phyloP scores from a whole-genome alignment of 2,329 filamentous ascomycete genomes.

The Stachybotrys chartarum region DNA sequence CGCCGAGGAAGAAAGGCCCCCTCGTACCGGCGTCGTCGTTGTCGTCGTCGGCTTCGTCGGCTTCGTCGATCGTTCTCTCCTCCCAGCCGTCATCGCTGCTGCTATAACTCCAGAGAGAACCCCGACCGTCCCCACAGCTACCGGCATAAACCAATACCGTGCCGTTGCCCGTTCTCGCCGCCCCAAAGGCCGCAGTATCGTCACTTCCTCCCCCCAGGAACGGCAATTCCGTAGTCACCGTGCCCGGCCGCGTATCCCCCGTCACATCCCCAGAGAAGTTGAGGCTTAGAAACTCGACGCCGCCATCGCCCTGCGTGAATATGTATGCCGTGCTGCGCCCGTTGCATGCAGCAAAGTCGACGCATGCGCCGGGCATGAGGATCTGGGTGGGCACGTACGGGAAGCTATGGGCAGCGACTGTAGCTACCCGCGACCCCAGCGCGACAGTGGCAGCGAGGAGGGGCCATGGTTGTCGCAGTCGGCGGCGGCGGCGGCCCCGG shows the following conservation, averaged over 20 bases:
- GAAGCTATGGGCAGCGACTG: slow-evolving; percentile 36
- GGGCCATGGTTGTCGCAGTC: neutral
- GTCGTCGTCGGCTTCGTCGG: slow-evolving; percentile 9
- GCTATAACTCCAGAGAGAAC: slow-evolving; percentile 61
- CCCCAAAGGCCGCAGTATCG: slow-evolving; percentile 53
- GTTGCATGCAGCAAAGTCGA: slow-evolving; percentile 29
- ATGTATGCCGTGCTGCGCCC: slow-evolving; percentile 56
- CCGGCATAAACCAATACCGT: slow-evolving; percentile 69
- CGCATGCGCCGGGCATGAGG: slow-evolving; percentile 43
- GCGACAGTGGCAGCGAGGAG: neutral
- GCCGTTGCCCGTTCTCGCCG: slow-evolving; percentile 60
- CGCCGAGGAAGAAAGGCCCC: slow-evolving; percentile 44
- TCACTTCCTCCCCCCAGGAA: slow-evolving; percentile 46
- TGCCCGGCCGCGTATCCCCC: slow-evolving; percentile 37
- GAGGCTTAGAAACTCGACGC: slow-evolving; percentile 53
- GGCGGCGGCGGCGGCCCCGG: neutral
- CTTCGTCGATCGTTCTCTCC: slow-evolving; percentile 13
- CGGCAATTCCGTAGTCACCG: slow-evolving; percentile 50
- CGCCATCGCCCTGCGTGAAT: slow-evolving; percentile 45
- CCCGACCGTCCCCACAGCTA: slow-evolving; percentile 52
- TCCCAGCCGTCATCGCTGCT: slow-evolving; percentile 8
- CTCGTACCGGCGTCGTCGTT: slow-evolving; percentile 9
- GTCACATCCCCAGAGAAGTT: slow-evolving; percentile 55
- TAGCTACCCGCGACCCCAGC: neutral
- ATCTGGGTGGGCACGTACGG: slow-evolving; percentile 76